Base-by-base conservation (phyloP, 176 grass and related monocot species). In the Tillandsia leiboldiana region DNA sequence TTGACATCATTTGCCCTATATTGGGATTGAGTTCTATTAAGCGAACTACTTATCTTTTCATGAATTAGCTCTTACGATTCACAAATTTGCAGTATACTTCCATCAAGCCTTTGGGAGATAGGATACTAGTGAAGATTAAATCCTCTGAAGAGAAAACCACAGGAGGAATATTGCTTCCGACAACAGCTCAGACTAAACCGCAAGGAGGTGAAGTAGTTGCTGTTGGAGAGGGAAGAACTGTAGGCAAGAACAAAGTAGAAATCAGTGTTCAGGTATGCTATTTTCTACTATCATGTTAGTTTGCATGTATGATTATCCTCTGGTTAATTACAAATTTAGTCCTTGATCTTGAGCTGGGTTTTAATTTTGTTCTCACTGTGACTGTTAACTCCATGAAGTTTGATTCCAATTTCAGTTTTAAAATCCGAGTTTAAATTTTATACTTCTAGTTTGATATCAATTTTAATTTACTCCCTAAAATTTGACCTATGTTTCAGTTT, bases 131-230 rank as follows among this genome's bases (percentile, higher is more conserved):
- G 61, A 83, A 96, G 77, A 70, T 80, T 53, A 90, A 90, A n/a
- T 78, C 68, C 9, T 79, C 82, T 1, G 87, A 96, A 69, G 91
- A 84, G 62, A 96, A 90, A 83, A 87, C 79, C 57, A 83, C 58
- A 3, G 91, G 87, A 28, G 91, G 91, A 26, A 96, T 96, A 87
- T 80, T 96, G 51, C 91, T 96, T 73, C 91, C 91, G 59, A 75
- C 88, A 28, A 73, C 77, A 65, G 84, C 77, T 77, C 84, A 87
- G 74, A 73, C 91, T 67, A 96, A 80, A 83, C 87, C 84, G 9
- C 85, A 87, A 57, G 82, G 68, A 53, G 91, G 87, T 49, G 84
- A 96, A 49, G 87, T 96, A 80, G 79, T 96, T 79, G 79, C 84
- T 1, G 17, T 83, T 77, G 91, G 87, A 26, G 87, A 90, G 67